Conservation (phyloP, 1,284 basidiomycete species). For the Microbotryum lychnidis-dioicae region DNA sequence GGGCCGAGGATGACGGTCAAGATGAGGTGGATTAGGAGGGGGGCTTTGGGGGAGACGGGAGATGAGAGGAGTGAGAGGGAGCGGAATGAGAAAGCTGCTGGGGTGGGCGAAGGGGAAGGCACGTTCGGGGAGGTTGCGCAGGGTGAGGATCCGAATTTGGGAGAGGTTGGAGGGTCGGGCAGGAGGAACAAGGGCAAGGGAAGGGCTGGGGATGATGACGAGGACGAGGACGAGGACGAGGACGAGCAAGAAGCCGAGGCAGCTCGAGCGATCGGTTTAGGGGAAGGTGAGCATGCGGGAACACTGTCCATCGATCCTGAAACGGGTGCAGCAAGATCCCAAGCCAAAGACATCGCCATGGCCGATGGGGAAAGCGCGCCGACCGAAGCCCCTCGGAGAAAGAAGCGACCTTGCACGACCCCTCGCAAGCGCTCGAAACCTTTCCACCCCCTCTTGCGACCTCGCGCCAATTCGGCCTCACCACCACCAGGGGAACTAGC, state of each 20-base stretch:
- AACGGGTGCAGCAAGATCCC: neutral
- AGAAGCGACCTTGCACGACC: slow-evolving; percentile 19
- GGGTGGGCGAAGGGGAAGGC: slow-evolving; percentile 8
- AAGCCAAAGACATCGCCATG: neutral
- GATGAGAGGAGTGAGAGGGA: slow-evolving; percentile 22
- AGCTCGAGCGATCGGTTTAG: slow-evolving; percentile 20
- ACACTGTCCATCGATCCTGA: slow-evolving; percentile 15
- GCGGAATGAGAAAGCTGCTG: slow-evolving; percentile 16
- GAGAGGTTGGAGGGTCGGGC: neutral
- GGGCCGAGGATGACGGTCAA: slow-evolving; percentile 96
- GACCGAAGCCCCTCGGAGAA: neutral
- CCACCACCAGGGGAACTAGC: slow-evolving; percentile 11
- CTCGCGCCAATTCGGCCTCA: slow-evolving; percentile 11
- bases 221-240: slow-evolving; percentile 6
- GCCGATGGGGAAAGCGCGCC: neutral
- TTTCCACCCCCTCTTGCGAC: slow-evolving; percentile 24
- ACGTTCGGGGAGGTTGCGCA: slow-evolving; percentile 12
- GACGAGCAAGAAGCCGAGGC: slow-evolving; percentile 24
- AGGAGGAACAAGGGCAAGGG: neutral
- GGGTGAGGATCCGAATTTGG: neutral
- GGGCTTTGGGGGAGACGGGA: slow-evolving; percentile 40
- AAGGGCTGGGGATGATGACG: slow-evolving; percentile 4
- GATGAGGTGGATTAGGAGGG: slow-evolving; percentile 77
- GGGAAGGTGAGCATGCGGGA: slow-evolving; percentile 11
- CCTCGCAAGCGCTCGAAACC: slow-evolving; percentile 25